Conservation (phyloP, 208 protist genomes). For the Trypanosoma scelopori region DNA sequence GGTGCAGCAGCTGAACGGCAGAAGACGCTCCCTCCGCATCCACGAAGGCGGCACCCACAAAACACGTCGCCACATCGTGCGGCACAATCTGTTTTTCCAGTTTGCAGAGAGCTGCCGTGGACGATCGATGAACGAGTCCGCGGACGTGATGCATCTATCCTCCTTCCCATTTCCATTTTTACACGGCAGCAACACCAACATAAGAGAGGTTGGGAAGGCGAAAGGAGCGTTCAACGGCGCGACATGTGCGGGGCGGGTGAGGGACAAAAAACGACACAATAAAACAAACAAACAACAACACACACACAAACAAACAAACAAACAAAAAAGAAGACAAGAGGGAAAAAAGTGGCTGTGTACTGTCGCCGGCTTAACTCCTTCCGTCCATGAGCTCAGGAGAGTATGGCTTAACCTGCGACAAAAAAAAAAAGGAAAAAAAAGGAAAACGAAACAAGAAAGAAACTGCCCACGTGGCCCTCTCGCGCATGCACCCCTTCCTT, state of each 20-base stretch:
- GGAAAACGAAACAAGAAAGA: slow-evolving; percentile 1
- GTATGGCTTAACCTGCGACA: too few relatives aligned
- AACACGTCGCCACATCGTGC: slow-evolving; percentile 27
- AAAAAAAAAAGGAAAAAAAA: slow-evolving; percentile 8
- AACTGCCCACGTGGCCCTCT: not conserved
- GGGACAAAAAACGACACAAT: too few relatives aligned
- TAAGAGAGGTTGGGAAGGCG: too few relatives aligned
- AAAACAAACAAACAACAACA: too few relatives aligned
- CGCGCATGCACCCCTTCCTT: too few relatives aligned
- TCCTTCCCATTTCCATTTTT: not conserved
- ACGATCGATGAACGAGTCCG: slow-evolving; percentile 42
- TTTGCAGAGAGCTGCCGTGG: slow-evolving; percentile 22
- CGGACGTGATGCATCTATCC: slow-evolving; percentile 61
- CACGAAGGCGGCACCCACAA: slow-evolving; percentile 16
- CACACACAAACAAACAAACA: not conserved
- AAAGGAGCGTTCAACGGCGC: too few relatives aligned
- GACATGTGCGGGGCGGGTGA: too few relatives aligned
- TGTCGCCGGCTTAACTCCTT: too few relatives aligned
- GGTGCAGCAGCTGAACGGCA: slow-evolving; percentile 24
- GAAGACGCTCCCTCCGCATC: slow-evolving; percentile 2
- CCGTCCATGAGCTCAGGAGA: too few relatives aligned
- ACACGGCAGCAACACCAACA: too few relatives aligned
- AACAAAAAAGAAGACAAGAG: too few relatives aligned
- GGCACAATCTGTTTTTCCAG: slow-evolving; percentile 29
- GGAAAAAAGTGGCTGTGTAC: too few relatives aligned